Base-by-base conservation (phyloP, 768 basidiomycete genomes). In the Chalciporus sphaerocephalus region DNA sequence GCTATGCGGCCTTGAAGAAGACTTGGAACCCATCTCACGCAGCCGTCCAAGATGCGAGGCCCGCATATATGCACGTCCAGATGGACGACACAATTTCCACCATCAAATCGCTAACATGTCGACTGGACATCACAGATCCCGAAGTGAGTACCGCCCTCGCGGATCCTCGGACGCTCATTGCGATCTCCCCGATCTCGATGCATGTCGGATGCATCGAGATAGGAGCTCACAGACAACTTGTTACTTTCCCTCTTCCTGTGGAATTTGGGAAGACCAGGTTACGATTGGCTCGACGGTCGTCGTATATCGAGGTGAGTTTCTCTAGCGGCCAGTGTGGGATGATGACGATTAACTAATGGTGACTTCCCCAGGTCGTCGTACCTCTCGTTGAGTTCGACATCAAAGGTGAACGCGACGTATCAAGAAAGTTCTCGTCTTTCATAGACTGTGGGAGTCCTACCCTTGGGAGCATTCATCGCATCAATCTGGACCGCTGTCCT, bases 241-340 rank as follows among this genome's bases (percentile, higher is more conserved):
- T 79, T 9, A 41, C 38, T 1, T 78, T 69, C 40, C 78, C 77
- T 0, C 73, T 76, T 32, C 74, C 74, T 2, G 59, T 81, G 5
- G 54, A 71, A 18, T 66, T 69, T 2, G 52, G 46, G 12, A 56
- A 59, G 7, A 47, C 57, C 2, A 78, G 68, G 49, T 49, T 73
- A 11, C 69, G 76, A 1, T 48, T 80, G 16, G 79, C 79, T 7
- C 68, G 80, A 23, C 75, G 71, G 45, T 80, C 79, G 0, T 67
- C 61, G 2, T 82, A 78, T 41, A 60, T 83, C 1, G 68, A 66
- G 56, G 67, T 61, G 27, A 20, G 55, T 48, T 4, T 22, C 8
- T 8, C 21, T 40, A n/a, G 1, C 13, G 11, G 0, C 5, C 34
- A 13, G n/a, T 32, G 30, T 9, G n/a, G 6, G n/a, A 15, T 32